Percentiles rank a stretch among this genome's conserved stretches.
These are phyloP conservation scores for Otatea glauca DNA, from an alignment of 176 grass and related monocot species.

Conservation along the genomic window DNA sequence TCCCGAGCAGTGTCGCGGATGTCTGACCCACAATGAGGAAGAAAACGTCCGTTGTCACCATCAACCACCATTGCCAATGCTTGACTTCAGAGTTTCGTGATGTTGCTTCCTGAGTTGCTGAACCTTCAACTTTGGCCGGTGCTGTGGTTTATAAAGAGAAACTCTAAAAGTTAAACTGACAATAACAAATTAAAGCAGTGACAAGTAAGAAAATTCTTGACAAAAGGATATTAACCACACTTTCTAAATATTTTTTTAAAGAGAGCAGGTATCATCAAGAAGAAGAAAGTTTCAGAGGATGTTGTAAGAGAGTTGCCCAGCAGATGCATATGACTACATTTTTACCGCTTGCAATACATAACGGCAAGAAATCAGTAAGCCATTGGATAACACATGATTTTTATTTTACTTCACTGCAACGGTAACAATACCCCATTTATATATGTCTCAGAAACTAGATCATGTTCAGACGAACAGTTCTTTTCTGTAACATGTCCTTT, in stretches of 20 bases:
- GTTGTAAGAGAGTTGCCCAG: background rate
- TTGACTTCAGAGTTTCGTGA: constrained; percentile 6
- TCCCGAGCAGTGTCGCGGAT: constrained; percentile 60
- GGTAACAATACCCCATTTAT: background rate
- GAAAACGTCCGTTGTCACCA: constrained; percentile 53
- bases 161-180: background rate
- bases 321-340: background rate
- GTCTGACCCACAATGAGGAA: constrained; percentile 69
- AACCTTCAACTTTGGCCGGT: constrained; percentile 41
- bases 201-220: background rate
- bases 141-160: constrained; percentile 26
- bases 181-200: background rate
- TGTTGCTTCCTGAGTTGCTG: constrained; percentile 38
- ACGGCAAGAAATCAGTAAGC: background rate
- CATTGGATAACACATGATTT: background rate
- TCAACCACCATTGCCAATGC: constrained; percentile 54
- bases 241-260: background rate
- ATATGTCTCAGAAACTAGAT: background rate
- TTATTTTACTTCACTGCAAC: background rate
- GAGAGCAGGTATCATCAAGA: background rate
- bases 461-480: background rate
- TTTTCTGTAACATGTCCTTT: background rate
- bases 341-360: background rate
- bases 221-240: background rate
- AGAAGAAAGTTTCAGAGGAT: background rate